phyloP scores from a whole-genome alignment of 2,329 filamentous ascomycete species.

The Fusarium sp. region DNA sequence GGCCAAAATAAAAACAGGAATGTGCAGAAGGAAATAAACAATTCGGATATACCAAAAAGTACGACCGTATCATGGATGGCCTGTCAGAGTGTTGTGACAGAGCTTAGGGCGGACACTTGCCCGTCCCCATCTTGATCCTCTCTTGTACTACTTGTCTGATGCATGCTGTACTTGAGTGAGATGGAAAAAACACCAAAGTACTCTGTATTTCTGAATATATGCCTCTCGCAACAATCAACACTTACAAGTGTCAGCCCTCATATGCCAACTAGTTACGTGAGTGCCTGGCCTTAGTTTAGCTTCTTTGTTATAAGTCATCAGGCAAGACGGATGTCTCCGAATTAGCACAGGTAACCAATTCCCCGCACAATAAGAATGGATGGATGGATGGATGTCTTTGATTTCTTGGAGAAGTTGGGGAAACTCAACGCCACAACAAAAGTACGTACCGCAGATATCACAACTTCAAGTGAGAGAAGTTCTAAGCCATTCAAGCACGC shows the following conservation, averaged over 20 bases:
- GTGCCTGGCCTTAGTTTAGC: not conserved
- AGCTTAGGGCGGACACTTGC: not conserved
- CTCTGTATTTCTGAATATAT: not conserved
- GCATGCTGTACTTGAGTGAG: not conserved
- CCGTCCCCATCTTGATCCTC: not conserved
- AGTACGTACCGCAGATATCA: not conserved
- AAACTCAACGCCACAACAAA: not conserved
- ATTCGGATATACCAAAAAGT: not conserved
- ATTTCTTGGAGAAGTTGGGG: slow-evolving; percentile 7
- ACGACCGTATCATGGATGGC: too few species aligned
- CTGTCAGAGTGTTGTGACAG: not conserved
- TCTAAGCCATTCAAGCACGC: not conserved
- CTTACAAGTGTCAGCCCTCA: too few species aligned
- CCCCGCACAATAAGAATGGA: not conserved
- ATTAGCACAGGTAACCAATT: not conserved
- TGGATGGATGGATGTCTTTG: not conserved
- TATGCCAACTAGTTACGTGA: too few species aligned
- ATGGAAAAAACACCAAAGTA: not conserved
- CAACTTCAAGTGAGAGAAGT: not conserved
- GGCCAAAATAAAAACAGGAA: not conserved
- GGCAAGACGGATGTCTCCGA: not conserved
- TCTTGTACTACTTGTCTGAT: not conserved
- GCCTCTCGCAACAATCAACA: not conserved
- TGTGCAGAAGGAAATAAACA: not conserved
- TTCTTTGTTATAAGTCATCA: not conserved